A percentile compares a stretch with the other conserved stretches of the same genome.
Conservation (phyloP, 2,329 filamentous ascomycete species). For the Drechslerella dactyloides region DNA sequence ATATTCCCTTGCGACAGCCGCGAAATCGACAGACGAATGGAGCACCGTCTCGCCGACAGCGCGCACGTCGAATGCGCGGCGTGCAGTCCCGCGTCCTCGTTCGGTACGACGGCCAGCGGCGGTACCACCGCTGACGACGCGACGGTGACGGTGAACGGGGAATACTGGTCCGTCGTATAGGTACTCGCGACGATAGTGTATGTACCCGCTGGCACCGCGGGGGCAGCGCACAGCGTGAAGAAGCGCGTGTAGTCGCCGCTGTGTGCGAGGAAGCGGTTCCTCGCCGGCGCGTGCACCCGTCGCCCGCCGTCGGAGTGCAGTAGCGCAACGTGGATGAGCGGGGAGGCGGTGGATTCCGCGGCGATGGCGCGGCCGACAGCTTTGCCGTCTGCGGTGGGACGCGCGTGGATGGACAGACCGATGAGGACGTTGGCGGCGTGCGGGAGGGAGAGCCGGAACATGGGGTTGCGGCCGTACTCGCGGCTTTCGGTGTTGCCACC, state of each 20-base stretch:
- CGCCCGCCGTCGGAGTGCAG: conserved; percentile 74
- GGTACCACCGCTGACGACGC: conserved; percentile 65
- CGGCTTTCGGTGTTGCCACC: conserved; percentile 73
- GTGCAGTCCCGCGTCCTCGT: conserved; percentile 45
- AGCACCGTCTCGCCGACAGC: conserved; percentile 28
- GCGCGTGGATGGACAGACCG: conserved; percentile 65
- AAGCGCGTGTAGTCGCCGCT: conserved; percentile 88
- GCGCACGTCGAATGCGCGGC: conserved; percentile 21
- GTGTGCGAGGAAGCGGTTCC: conserved; percentile 78
- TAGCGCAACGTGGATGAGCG: conserved; percentile 83
- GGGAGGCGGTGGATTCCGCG: conserved; percentile 71
- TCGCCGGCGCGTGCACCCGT: conserved; percentile 72
- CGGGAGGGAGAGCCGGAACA: conserved; percentile 65
- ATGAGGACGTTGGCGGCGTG: conserved; percentile 92
- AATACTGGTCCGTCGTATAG: conserved; percentile 79
- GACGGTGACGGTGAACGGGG: conserved; percentile 76
- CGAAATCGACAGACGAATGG: conserved; percentile 24
- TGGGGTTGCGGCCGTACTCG: conserved; percentile 47
- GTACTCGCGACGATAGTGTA: conserved; percentile 93
- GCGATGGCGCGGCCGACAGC: conserved; percentile 66
- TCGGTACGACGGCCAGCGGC: conserved; percentile 25
- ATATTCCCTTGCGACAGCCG: conserved; percentile 39
- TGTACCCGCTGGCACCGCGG: conserved; percentile 69
- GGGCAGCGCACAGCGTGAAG: conserved; percentile 71
- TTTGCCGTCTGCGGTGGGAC: conserved; percentile 31